These are phyloP conservation scores for Aspergillaceae sp. DNA, from an alignment of 2,329 filamentous ascomycete genomes.

Conservation along the genomic window DNA sequence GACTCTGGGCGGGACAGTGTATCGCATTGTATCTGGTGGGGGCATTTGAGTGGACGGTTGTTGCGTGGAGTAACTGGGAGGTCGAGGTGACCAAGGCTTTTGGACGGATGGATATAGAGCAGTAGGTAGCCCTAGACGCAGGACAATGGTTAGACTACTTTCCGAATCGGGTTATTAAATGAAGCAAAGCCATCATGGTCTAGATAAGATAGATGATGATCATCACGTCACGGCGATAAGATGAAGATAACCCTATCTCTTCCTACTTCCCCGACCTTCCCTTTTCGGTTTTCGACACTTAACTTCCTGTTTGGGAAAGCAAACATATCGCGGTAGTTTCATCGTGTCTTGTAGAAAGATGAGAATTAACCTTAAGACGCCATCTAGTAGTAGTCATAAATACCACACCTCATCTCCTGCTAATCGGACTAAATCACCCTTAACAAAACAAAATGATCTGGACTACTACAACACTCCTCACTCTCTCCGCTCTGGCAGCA, in stretches of 20 bases:
- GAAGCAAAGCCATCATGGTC: neutral
- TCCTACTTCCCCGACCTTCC: constrained; percentile 14
- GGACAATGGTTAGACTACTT: neutral
- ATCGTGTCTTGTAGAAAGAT: neutral
- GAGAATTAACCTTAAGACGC: no score
- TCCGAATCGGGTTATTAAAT: neutral
- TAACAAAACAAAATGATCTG: no score
- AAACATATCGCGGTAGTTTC: no score
- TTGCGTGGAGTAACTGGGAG: constrained; percentile 70
- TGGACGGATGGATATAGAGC: constrained; percentile 54
- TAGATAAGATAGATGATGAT: neutral
- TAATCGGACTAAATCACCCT: no score
- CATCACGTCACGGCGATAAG: constrained; percentile 6
- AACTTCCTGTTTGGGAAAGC: neutral
- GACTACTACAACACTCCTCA: constrained; percentile 11
- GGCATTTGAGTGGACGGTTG: constrained; percentile 67
- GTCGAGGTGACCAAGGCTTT: constrained; percentile 63
- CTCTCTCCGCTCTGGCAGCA: constrained; percentile 43
- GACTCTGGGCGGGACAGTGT: constrained; percentile 77
- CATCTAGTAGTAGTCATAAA: no score
- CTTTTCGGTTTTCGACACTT: constrained; percentile 7
- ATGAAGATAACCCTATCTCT: neutral
- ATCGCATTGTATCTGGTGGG: constrained; percentile 75
- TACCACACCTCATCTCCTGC: no score
- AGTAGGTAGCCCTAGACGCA: constrained; percentile 10